These are phyloP conservation scores for Cyberlindnera mycetangii DNA, from an alignment of 805 yeast species.

Conservation along the genomic window DNA sequence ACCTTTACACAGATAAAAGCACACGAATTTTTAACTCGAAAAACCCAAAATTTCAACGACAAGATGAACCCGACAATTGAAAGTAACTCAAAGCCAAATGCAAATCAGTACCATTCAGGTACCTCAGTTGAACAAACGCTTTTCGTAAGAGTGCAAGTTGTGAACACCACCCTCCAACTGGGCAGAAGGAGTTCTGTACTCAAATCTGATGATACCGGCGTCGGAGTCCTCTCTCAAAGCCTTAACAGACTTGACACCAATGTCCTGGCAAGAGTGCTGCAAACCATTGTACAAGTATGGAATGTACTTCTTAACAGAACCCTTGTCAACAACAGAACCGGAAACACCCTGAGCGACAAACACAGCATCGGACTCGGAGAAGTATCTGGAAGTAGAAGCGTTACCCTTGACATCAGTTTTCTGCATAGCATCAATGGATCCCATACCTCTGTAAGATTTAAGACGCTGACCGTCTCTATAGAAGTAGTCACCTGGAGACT, in stretches of 20 bases:
- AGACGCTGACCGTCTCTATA: constrained; percentile 97
- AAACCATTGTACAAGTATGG: constrained; percentile 94
- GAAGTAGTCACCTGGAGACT: constrained; percentile 97
- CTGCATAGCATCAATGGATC: constrained; percentile 98
- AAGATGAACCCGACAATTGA: neutral
- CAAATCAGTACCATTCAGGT: neutral
- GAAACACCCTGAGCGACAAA: constrained; percentile 99
- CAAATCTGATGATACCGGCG: constrained; percentile 80
- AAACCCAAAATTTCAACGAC: neutral
- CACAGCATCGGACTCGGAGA: constrained; percentile 92
- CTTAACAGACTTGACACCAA: constrained; percentile 72
- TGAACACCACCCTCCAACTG: constrained; percentile 98
- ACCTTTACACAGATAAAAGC: neutral
- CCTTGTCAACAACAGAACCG: constrained; percentile 95
- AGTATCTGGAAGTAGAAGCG: constrained; percentile 97
- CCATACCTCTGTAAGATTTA: constrained; percentile 99
- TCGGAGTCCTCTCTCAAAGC: constrained; percentile 64
- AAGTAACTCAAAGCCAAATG: constrained; percentile 1
- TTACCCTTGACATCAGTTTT: constrained; percentile 82
- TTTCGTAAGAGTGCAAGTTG: constrained; percentile 94
- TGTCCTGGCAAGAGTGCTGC: constrained; percentile 98
- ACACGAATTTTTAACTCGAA: neutral
- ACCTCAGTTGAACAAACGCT: constrained; percentile 72
- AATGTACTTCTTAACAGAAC: constrained; percentile 87
- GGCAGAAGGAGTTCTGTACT: constrained; percentile 97